These are phyloP conservation scores for Yueomyces sinensis DNA, from an alignment of 805 yeast genomes.

Conservation along the genomic window DNA sequence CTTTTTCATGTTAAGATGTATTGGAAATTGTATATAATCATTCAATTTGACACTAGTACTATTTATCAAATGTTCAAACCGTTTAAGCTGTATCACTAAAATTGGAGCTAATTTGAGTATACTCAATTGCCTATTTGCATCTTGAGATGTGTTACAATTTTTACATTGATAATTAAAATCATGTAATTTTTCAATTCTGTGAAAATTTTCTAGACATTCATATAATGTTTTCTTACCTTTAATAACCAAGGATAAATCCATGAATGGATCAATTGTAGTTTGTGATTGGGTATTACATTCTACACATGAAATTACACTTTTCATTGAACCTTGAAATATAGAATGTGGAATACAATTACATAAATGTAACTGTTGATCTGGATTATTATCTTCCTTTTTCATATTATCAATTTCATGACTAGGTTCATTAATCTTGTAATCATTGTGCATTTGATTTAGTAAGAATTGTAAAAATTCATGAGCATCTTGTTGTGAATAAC, in stretches of 20 bases:
- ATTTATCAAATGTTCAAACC: conserved; percentile 33
- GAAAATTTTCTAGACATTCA: conserved; percentile 65
- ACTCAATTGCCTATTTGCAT: conserved; percentile 60
- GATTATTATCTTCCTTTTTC: conserved; percentile 4
- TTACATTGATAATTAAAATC: conserved; percentile 65
- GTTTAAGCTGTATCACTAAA: conserved; percentile 70
- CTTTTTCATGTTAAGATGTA: conserved; percentile 55
- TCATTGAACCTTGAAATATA: conserved; percentile 71
- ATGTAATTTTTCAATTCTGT: conserved; percentile 53
- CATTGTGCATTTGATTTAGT: conserved; percentile 65
- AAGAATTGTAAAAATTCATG: conserved; percentile 95
- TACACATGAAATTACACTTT: conserved; percentile 65
- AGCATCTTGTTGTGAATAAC: conserved; percentile 96
- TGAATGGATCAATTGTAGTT: conserved; percentile 70
- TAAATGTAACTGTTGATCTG: conserved; percentile 1
- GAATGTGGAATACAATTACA: conserved; percentile 78
- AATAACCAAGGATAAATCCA: conserved; percentile 79
- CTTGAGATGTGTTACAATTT: conserved; percentile 45
- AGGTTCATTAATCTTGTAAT: conserved; percentile 9
- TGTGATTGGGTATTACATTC: conserved; percentile 50
- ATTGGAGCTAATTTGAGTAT: conserved; percentile 64
- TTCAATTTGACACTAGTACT: conserved; percentile 57
- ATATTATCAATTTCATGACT: conserved; percentile 8
- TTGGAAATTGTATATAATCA: conserved; percentile 57
- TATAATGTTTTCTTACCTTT: conserved; percentile 32